Percentiles rank a stretch among this genome's conserved stretches.
Evolutionary conservation across 345 rosid species (phyloP).

Genomic region (Cardamine resedifolia): DNA sequence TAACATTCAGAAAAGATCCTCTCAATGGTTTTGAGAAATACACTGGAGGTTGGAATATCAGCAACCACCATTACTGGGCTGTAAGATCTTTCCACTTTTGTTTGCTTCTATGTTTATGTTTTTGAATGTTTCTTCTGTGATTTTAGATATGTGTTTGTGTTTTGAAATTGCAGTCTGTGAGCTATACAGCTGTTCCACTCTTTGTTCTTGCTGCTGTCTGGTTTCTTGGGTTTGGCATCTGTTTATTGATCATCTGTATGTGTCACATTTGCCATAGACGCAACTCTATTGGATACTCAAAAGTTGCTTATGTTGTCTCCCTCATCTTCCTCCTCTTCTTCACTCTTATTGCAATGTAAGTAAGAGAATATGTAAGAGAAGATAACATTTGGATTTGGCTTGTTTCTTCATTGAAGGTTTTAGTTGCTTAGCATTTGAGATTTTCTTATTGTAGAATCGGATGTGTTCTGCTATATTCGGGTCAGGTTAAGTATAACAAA

Average conservation of each 20-base stretch:
- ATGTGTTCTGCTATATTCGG: slow-evolving; percentile 70
- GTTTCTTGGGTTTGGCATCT: slow-evolving; percentile 75
- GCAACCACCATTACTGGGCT: slow-evolving; percentile 88
- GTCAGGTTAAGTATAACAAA: slow-evolving; percentile 66
- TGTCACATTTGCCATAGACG: slow-evolving; percentile 51
- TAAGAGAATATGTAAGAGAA: no score
- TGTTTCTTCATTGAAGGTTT: not conserved
- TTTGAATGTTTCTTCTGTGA: not conserved
- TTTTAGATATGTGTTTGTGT: slow-evolving; percentile 14
- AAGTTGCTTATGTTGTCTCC: slow-evolving; percentile 60
- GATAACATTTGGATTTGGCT: not conserved
- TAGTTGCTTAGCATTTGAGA: not conserved
- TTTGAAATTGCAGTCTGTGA: slow-evolving; percentile 68
- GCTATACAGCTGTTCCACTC: slow-evolving; percentile 77
- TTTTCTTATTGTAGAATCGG: slow-evolving; percentile 60
- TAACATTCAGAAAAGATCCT: slow-evolving; percentile 90
- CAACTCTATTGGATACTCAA: slow-evolving; percentile 60
- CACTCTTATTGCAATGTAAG: slow-evolving; percentile 69
- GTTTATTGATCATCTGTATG: slow-evolving; percentile 49
- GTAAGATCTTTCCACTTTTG: slow-evolving; percentile 46
- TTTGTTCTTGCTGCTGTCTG: slow-evolving; percentile 64
- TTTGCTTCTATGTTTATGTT: not conserved
- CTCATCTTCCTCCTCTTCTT: slow-evolving; percentile 66
- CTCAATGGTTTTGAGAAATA: slow-evolving; percentile 66
- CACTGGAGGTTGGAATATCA: slow-evolving; percentile 86